These are phyloP conservation scores for Capsella bursapastoris DNA, from an alignment of 345 rosid species.

Conservation along the genomic window DNA sequence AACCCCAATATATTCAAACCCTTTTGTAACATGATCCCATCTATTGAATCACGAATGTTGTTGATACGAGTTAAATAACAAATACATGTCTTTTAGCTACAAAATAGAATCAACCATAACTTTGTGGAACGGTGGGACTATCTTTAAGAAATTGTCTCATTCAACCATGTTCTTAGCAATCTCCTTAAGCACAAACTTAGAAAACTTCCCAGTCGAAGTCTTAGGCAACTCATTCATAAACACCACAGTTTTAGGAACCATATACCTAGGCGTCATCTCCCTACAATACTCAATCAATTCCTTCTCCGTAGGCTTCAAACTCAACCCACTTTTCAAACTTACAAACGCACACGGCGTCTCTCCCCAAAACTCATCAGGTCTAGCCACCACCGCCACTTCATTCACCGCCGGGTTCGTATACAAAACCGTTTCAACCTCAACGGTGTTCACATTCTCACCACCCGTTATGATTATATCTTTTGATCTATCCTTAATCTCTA, in stretches of 20 bases:
- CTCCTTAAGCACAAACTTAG: constrained; percentile 60
- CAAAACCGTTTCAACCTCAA: constrained; percentile 75
- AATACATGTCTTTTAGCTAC: too few relatives aligned
- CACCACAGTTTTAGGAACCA: constrained; percentile 71
- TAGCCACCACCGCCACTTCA: constrained; percentile 86
- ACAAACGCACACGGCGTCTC: constrained; percentile 80
- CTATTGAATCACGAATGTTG: too few relatives aligned
- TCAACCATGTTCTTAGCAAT: constrained; percentile 43
- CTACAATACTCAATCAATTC: constrained; percentile 52
- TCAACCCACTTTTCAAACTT: constrained; percentile 48
- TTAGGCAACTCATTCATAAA: constrained; percentile 61
- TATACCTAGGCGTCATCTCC: constrained; percentile 56
- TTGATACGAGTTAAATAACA: too few relatives aligned
- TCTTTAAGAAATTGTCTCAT: too few relatives aligned
- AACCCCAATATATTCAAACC: too few relatives aligned
- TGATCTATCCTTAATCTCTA: constrained; percentile 74
- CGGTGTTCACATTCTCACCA: constrained; percentile 81
- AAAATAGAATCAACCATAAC: too few relatives aligned
- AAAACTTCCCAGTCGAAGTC: constrained; percentile 69
- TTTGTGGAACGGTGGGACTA: too few relatives aligned
- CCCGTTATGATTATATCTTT: constrained; percentile 87
- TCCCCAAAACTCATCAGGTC: constrained; percentile 86
- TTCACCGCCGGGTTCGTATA: constrained; percentile 64
- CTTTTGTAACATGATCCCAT: too few relatives aligned
- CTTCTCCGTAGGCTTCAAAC: constrained; percentile 44